Evolutionary conservation across 148 eudicot species (phyloP).

Genomic region (Chenopodium quinoa): DNA sequence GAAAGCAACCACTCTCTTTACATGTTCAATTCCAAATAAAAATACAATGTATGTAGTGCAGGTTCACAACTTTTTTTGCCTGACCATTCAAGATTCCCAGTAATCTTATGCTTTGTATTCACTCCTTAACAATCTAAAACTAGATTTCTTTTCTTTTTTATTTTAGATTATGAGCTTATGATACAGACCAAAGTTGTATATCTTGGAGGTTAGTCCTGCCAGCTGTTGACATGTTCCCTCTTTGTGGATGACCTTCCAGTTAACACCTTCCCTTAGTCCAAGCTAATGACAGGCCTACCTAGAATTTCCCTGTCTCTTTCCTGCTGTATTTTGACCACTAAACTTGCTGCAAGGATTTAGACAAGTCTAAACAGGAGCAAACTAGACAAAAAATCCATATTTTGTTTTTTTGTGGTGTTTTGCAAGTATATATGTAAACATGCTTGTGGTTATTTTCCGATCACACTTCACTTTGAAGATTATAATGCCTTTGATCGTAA

Average conservation of each 20-base stretch:
- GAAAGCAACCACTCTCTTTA: background rate
- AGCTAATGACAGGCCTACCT: background rate
- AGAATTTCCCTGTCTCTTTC: background rate
- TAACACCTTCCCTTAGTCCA: background rate
- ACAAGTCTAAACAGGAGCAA: background rate
- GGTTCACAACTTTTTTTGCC: too few relatives aligned
- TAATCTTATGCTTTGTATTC: background rate
- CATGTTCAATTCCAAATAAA: background rate
- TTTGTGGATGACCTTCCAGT: background rate
- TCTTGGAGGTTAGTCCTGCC: background rate
- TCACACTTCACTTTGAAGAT: slow-evolving; percentile 69
- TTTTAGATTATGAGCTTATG: background rate
- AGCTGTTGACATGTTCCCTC: too few relatives aligned
- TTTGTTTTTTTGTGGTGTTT: too few relatives aligned
- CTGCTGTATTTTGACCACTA: background rate
- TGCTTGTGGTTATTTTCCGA: slow-evolving; percentile 78
- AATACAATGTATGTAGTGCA: too few relatives aligned
- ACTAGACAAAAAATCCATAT: too few relatives aligned
- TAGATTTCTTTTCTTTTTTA: background rate
- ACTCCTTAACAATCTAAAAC: too few relatives aligned
- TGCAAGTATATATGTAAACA: slow-evolving; percentile 79
- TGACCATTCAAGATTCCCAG: too few relatives aligned
- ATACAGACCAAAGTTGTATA: background rate
- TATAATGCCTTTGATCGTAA: slow-evolving; percentile 75
- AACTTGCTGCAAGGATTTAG: background rate